Base-by-base conservation (phyloP, 805 yeast species). In the Candida vartiovaarae region DNA sequence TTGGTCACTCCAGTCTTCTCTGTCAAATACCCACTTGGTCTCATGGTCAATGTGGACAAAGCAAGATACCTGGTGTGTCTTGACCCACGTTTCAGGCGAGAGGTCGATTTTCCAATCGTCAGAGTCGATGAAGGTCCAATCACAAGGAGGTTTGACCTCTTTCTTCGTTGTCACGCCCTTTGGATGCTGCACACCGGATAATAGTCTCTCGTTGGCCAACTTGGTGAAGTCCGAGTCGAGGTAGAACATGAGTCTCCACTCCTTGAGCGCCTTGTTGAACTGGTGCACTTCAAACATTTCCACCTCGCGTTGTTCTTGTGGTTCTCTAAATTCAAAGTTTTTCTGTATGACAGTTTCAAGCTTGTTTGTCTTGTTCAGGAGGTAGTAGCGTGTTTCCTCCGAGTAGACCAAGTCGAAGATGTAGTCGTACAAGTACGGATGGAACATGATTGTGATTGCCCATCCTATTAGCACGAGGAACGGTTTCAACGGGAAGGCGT, bases 1-100 rank as follows among this genome's bases (percentile, higher is more conserved):
- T 33, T 62, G 55, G 40, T 61, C 54, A 4, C 39, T 44, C 8
- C 38, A 40, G 4, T 38, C 59, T 23, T 44, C 53, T 52, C 61
- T 57, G 60, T 87, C 95, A 59, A 87, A 87, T 20, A 85, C 91
- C 95, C 95, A 87, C 61, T 87, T 87, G 34, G 83, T 84, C 44
- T 80, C 89, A 28, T 75, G 67, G 62, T 87, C 95, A 23, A 84
- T 68, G 23, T 68, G 71, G 11, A 82, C 78, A 37, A 76, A 82
- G 4, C 32, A 30, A 28, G 54, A 46, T 10, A 82, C 63, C 40
- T 74, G 64, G 42, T 76, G 72, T 3, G 62, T 56, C 37, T 62
- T 62, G 6, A 81, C 85, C 95, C 95, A 87, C 3, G 54, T 61
- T 26, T 66, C 63, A 0, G 88, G 87, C 20, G 73, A 65, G 39